phyloP scores from a whole-genome alignment of 2,329 filamentous ascomycete species.

The Penicillium sp. region DNA sequence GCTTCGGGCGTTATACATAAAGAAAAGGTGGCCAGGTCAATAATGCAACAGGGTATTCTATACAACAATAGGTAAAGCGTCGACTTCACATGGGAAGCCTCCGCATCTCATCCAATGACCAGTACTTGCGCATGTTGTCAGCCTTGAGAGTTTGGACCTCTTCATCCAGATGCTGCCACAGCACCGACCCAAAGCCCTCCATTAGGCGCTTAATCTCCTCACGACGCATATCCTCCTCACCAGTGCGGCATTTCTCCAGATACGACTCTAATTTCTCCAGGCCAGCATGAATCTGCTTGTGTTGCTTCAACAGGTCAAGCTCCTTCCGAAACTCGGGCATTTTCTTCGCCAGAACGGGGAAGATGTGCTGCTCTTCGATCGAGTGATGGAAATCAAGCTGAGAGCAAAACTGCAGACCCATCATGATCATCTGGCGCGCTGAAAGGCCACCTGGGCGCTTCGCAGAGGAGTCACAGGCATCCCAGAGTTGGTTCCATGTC shows the following conservation, averaged over 20 bases:
- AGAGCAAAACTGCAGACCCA: slow-evolving; percentile 68
- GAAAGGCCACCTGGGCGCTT: slow-evolving; percentile 64
- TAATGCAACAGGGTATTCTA: neutral
- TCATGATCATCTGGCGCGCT: slow-evolving; percentile 66
- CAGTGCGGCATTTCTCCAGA: slow-evolving; percentile 60
- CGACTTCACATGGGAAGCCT: slow-evolving; percentile 63
- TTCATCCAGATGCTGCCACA: slow-evolving; percentile 82
- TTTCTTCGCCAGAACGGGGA: slow-evolving; percentile 71
- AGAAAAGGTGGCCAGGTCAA: neutral
- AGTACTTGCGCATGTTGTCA: slow-evolving; percentile 85
- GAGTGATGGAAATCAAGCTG: slow-evolving; percentile 75
- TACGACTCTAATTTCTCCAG: slow-evolving; percentile 69
- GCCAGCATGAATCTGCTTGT: slow-evolving; percentile 75
- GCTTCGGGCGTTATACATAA: neutral
- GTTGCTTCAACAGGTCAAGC: slow-evolving; percentile 71
- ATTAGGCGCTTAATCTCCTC: slow-evolving; percentile 67
- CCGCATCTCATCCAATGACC: slow-evolving; percentile 73
- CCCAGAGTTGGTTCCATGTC: slow-evolving; percentile 71
- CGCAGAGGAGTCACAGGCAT: slow-evolving; percentile 56
- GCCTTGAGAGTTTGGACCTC: slow-evolving; percentile 78
- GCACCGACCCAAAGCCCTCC: slow-evolving; percentile 74
- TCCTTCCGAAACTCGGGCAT: slow-evolving; percentile 75
- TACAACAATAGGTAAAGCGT: neutral
- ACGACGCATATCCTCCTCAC: slow-evolving; percentile 62
- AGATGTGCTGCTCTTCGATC: slow-evolving; percentile 81